Evolutionary conservation across 2,329 filamentous ascomycete species (phyloP), one percentile per base, ranked within the genome.

Genomic region (Phoma sp.): DNA sequence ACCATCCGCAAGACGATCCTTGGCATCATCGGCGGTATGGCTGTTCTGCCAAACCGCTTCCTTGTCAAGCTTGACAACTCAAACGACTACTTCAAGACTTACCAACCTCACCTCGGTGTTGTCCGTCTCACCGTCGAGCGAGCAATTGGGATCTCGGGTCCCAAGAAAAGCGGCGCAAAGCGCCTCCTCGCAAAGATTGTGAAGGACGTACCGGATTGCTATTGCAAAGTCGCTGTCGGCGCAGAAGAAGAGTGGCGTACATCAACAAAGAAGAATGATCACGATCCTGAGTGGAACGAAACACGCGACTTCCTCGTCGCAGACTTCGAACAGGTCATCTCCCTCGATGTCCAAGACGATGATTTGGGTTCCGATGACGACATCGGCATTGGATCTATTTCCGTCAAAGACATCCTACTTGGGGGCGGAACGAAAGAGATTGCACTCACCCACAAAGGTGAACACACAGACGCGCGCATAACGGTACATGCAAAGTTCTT

Each of bases 81-180:
- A 54, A 78, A 74, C 62, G 79, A 81, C 68, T 81, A 76, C 64
- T 81, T 81, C 74, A 76, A 76, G 65, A 78, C 79, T 0, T 80
- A 78, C 66, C 73, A 79, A 39, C 76, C 73, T 14, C 76, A 77
- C 18, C 59, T 75, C 5, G 80, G 80, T 37, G 68, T 77, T 5
- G 57, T 81, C 9, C 78, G 79, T 12, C 59, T 82, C 4, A 81
- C 78, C 0, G 56, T 81, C 23, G 75, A 76, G 50, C 74, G 69
- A 33, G 77, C 78, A 2, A 72, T 62, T 5, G 76, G 73, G 15
- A 69, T 78, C 32, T 63, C 67, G 2, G 71, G 71, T 1, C 74
- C 76, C 7, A 76, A 77, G 57, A 75, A 76, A 62, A 72, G 67
- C 45, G 69, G 73, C 14, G 74, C 71, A 26, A 76, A 73, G 60